Evolutionary conservation across 495 filamentous ascomycete species (phyloP).

Genomic region (Friedmanniomyces endolithicus): DNA sequence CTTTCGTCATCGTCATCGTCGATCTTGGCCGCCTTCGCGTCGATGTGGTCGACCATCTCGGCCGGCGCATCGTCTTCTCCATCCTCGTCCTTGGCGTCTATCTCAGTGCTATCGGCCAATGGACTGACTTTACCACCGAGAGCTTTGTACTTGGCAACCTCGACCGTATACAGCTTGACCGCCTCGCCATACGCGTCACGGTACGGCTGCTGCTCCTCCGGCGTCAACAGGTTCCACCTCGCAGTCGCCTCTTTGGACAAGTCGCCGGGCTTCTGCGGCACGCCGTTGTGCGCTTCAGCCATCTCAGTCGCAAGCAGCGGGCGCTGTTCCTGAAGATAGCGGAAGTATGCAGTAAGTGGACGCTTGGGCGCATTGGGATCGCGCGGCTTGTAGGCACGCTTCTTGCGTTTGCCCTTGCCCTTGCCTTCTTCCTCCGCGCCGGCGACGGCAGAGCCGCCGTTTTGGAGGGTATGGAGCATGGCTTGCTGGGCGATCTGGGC

Average conservation of each 20-base stretch:
- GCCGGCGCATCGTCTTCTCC: not conserved
- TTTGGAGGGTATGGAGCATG: not conserved
- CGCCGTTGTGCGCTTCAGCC: constrained; percentile 34
- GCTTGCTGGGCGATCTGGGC: constrained; percentile 11
- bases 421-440: not conserved
- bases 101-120: not conserved
- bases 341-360: constrained; percentile 84
- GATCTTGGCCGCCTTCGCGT: not conserved
- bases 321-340: constrained; percentile 79
- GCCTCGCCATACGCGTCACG: constrained; percentile 23
- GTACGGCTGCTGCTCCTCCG: constrained; percentile 58
- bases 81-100: not conserved
- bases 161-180: constrained; percentile 13
- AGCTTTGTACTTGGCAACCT: constrained; percentile 12
- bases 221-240: constrained; percentile 66
- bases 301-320: constrained; percentile 64
- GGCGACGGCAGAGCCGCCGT: not conserved
- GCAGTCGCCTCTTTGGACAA: constrained; percentile 70
- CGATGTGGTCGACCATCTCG: not conserved
- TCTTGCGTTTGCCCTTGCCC: constrained; percentile 37
- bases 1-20: not conserved
- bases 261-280: constrained; percentile 53
- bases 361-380: constrained; percentile 94
- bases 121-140: not conserved
- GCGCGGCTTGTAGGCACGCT: constrained; percentile 46